These are phyloP conservation scores for Bassia scoparia DNA, from an alignment of 148 eudicot genomes.

Conservation along the genomic window DNA sequence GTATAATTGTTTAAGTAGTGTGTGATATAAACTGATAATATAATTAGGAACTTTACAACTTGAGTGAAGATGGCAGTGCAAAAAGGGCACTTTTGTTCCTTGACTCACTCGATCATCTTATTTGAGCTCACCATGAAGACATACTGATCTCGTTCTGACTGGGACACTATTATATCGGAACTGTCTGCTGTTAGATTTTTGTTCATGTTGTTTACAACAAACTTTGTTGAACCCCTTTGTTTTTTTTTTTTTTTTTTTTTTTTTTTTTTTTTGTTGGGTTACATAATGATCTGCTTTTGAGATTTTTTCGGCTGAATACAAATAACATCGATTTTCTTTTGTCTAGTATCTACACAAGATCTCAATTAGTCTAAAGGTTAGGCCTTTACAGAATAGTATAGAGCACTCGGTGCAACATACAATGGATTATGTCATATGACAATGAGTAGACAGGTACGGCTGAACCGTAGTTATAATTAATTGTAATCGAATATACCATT, in stretches of 20 bases:
- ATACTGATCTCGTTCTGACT: constrained; percentile 2
- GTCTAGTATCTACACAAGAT: background rate
- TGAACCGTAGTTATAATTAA: too few species aligned
- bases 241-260: background rate
- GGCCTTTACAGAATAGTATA: too few species aligned
- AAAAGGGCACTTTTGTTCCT: constrained; percentile 7
- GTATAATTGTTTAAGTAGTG: background rate
- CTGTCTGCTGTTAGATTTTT: background rate
- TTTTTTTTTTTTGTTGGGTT: background rate
- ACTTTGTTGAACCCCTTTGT: too few species aligned
- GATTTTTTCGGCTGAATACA: background rate
- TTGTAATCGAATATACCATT: too few species aligned
- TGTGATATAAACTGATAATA: background rate
- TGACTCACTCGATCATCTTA: constrained; percentile 10
- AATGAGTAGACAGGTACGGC: too few species aligned
- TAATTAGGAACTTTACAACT: background rate
- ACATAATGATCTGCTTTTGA: background rate
- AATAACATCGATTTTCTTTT: too few species aligned
- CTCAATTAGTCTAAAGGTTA: too few species aligned
- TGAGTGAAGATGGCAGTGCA: background rate
- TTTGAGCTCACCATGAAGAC: constrained; percentile 2
- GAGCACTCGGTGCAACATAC: too few species aligned
- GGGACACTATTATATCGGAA: background rate
- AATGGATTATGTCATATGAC: too few species aligned
- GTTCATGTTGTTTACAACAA: background rate